Evolutionary conservation across 1,139 yeast genomes (phyloP).

Genomic region (Yamadazyma atmosphaerica): DNA sequence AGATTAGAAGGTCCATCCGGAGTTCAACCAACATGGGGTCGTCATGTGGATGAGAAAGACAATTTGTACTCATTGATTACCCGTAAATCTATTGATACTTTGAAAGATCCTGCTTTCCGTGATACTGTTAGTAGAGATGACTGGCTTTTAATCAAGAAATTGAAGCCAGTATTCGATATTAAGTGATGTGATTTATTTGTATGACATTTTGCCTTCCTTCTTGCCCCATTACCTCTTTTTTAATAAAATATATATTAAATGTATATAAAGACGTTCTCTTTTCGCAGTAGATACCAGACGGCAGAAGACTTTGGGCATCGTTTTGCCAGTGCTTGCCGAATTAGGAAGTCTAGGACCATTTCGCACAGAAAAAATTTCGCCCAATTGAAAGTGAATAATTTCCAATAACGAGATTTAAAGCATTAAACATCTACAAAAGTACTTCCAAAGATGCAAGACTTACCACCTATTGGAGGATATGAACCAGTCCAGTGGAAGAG

Average conservation of each 20-base stretch:
- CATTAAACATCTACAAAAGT: constrained; percentile 2
- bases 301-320: neutral
- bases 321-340: neutral
- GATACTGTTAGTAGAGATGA: constrained; percentile 91
- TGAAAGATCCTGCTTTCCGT: constrained; percentile 97
- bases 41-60: constrained; percentile 95
- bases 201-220: neutral
- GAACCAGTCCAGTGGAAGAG: constrained; percentile 90
- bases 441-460: constrained; percentile 56
- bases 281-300: too few species aligned
- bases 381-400: constrained; percentile 15
- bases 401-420: constrained; percentile 3
- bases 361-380: constrained; percentile 13
- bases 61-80: constrained; percentile 82
- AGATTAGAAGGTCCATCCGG: constrained; percentile 91
- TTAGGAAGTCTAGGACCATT: neutral
- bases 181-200: constrained; percentile 39
- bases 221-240: neutral
- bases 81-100: constrained; percentile 91
- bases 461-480: constrained; percentile 87
- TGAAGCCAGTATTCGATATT: constrained; percentile 84
- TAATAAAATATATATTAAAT: neutral
- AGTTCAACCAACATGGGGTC: constrained; percentile 97
- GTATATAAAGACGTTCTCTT: neutral
- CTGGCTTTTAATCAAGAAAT: constrained; percentile 86